Evolutionary conservation across 2,329 filamentous ascomycete genomes (phyloP).

Genomic region (Aureobasidium sp.): DNA sequence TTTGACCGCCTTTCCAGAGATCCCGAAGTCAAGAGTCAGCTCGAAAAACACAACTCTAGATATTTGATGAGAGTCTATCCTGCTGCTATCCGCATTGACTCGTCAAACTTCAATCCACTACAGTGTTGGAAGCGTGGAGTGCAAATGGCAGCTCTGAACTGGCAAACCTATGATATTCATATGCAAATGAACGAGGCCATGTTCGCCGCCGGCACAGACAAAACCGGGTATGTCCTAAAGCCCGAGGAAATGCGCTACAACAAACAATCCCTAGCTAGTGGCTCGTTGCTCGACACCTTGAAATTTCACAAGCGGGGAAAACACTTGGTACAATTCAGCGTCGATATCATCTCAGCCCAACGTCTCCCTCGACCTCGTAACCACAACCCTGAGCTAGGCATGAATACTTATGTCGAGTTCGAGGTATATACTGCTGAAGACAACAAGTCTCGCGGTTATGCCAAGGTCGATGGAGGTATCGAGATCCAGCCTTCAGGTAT

Average conservation of each 20-base stretch:
- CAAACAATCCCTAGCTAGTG: constrained; percentile 54
- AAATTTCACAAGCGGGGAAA: constrained; percentile 58
- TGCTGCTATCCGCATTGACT: constrained; percentile 69
- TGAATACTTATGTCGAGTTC: constrained; percentile 92
- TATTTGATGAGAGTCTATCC: constrained; percentile 94
- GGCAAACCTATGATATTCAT: constrained; percentile 93
- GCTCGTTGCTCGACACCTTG: constrained; percentile 32
- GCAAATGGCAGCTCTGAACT: constrained; percentile 96
- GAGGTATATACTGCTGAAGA: constrained; percentile 94
- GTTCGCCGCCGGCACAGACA: constrained; percentile 84
- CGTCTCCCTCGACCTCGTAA: constrained; percentile 79
- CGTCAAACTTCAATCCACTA: constrained; percentile 90
- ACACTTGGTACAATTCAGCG: constrained; percentile 74
- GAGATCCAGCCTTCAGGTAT: constrained; percentile 60
- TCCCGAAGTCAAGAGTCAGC: constrained; percentile 64
- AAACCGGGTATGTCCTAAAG: constrained; percentile 89
- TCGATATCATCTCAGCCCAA: constrained; percentile 88
- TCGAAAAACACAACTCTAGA: constrained; percentile 85
- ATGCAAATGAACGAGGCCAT: constrained; percentile 97
- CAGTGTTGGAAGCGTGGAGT: constrained; percentile 92
- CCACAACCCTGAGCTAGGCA: constrained; percentile 62
- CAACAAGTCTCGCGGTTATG: constrained; percentile 63
- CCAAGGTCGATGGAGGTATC: constrained; percentile 58
- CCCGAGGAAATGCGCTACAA: constrained; percentile 66
- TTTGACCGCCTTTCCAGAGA: constrained; percentile 76